These are phyloP conservation scores for Bremia lactucae DNA, from an alignment of 352 stramenopile genomes.

Conservation along the genomic window DNA sequence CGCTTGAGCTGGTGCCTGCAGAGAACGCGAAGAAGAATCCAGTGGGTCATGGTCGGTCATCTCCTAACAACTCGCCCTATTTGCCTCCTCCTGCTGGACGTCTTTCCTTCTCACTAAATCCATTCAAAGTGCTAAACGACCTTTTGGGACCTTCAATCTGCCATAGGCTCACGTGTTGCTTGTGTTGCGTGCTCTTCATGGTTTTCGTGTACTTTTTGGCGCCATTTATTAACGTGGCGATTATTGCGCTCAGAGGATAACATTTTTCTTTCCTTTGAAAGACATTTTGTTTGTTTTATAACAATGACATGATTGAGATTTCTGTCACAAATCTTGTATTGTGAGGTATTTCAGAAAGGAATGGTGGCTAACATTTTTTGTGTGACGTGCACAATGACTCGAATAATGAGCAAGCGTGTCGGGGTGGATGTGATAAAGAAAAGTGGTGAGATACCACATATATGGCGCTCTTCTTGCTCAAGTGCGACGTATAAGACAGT, in stretches of 20 bases:
- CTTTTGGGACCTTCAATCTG: slow-evolving; percentile 82
- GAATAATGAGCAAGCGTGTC: slow-evolving; percentile 15
- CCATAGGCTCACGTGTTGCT: slow-evolving; percentile 73
- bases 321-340: no score
- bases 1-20: slow-evolving; percentile 78
- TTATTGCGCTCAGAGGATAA: slow-evolving; percentile 55
- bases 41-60: slow-evolving; percentile 73
- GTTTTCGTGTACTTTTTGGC: slow-evolving; percentile 80
- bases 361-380: no score
- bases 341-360: not conserved
- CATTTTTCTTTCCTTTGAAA: no score
- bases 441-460: slow-evolving; percentile 10
- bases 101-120: slow-evolving; percentile 87
- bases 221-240: slow-evolving; percentile 76
- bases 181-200: slow-evolving; percentile 81
- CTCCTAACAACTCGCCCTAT: slow-evolving; percentile 90
- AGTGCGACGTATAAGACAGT: no score
- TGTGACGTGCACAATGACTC: slow-evolving; percentile 13
- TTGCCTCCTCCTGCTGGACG: slow-evolving; percentile 82
- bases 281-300: not conserved
- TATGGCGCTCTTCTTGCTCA: no score
- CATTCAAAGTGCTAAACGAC: slow-evolving; percentile 85
- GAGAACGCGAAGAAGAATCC: slow-evolving; percentile 73
- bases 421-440: slow-evolving; percentile 12
- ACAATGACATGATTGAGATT: slow-evolving; percentile 2